Conservation (phyloP, 306 rosid genomes). For the Lupinus albus region DNA sequence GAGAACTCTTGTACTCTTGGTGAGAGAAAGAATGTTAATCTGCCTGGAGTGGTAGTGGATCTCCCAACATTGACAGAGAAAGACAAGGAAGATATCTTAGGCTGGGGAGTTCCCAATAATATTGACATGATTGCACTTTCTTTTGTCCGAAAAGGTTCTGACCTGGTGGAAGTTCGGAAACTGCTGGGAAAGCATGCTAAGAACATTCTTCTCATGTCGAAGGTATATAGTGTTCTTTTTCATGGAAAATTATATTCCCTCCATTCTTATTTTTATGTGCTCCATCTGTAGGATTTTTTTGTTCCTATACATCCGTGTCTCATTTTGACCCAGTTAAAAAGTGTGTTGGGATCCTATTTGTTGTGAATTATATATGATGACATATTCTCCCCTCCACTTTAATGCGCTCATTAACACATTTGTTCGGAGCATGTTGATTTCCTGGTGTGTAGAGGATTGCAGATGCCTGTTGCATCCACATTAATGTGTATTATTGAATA, state of each 20-base stretch:
- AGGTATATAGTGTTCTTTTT: slow-evolving; percentile 57
- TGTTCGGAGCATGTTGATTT: slow-evolving; percentile 13
- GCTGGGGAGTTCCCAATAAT: slow-evolving; percentile 87
- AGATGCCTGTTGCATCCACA: slow-evolving; percentile 9
- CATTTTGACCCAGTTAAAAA: slow-evolving; percentile 13
- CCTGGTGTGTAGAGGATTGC: neutral
- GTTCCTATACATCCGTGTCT: no score
- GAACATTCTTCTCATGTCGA: slow-evolving; percentile 96
- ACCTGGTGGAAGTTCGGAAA: slow-evolving; percentile 81
- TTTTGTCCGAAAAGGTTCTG: slow-evolving; percentile 93
- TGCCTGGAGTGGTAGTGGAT: slow-evolving; percentile 90
- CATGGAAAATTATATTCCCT: neutral
- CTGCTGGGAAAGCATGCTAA: slow-evolving; percentile 81
- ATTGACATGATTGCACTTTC: slow-evolving; percentile 98
- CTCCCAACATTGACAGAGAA: slow-evolving; percentile 95
- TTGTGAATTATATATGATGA: slow-evolving; percentile 20
- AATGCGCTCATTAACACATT: neutral
- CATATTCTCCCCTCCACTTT: neutral
- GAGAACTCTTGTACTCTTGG: slow-evolving; percentile 94
- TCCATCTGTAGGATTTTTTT: no score
- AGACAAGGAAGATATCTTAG: slow-evolving; percentile 85
- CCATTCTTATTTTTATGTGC: no score
- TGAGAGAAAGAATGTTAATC: slow-evolving; percentile 94
- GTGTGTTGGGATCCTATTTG: neutral
- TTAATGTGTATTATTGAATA: slow-evolving; percentile 12